phyloP scores from a whole-genome alignment of 768 basidiomycete genomes.

The Boletellus ananiceps region DNA sequence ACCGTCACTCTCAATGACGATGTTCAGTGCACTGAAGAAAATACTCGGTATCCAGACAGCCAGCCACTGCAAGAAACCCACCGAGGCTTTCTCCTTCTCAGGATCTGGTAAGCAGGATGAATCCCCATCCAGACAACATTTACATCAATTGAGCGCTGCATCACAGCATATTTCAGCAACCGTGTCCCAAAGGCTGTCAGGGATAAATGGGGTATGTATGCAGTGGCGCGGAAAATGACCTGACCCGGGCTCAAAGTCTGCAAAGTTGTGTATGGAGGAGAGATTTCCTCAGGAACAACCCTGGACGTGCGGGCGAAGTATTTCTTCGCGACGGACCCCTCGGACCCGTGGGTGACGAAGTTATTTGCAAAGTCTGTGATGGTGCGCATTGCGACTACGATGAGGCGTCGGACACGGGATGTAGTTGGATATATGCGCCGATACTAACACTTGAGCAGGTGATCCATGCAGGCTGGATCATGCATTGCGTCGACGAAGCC shows the following conservation, averaged over 20 bases:
- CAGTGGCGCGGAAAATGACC: neutral
- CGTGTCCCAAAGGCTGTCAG: slow-evolving; percentile 18
- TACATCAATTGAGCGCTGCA: neutral
- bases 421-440: slow-evolving; percentile 9
- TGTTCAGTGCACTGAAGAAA: slow-evolving; percentile 13
- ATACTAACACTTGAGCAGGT: slow-evolving; percentile 13
- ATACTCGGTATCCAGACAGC: neutral
- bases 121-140: neutral
- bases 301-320: slow-evolving; percentile 19
- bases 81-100: slow-evolving; percentile 12
- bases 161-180: slow-evolving; percentile 28
- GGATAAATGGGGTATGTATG: slow-evolving; percentile 24
- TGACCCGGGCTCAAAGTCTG: neutral
- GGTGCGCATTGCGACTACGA: slow-evolving; percentile 17
- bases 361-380: slow-evolving; percentile 25
- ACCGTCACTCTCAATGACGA: neutral
- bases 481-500: slow-evolving; percentile 23
- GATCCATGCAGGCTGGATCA: slow-evolving; percentile 30
- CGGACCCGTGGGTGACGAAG: slow-evolving; percentile 26
- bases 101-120: slow-evolving; percentile 19
- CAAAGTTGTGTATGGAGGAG: slow-evolving; percentile 25
- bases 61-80: neutral
- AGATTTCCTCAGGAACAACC: slow-evolving; percentile 10
- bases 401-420: neutral
- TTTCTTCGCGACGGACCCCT: slow-evolving; percentile 27